These are phyloP conservation scores for Gaeumannomyces sp. DNA, from an alignment of 2,329 filamentous ascomycete genomes.

Conservation along the genomic window DNA sequence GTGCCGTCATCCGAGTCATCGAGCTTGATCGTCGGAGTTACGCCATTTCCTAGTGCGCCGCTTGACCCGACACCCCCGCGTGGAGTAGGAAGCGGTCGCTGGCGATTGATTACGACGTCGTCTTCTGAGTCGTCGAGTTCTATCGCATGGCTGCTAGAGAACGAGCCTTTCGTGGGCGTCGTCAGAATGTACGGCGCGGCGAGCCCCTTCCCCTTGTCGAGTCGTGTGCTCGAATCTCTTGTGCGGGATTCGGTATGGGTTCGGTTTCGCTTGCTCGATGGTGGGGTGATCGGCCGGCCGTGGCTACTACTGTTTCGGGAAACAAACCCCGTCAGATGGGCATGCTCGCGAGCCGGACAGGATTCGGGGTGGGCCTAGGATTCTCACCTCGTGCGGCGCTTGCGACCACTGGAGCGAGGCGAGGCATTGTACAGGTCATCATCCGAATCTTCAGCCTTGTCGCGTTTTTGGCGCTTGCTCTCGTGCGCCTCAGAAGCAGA, in stretches of 20 bases:
- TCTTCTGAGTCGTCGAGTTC: constrained; percentile 5
- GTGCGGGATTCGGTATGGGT: background rate
- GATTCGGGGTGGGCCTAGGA: background rate
- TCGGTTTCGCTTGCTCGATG: constrained; percentile 5
- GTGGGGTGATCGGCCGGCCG: constrained; percentile 3
- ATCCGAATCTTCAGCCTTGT: constrained; percentile 12
- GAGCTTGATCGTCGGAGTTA: constrained; percentile 5
- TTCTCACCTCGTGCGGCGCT: constrained; percentile 6
- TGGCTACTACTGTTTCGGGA: background rate
- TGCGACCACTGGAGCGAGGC: background rate
- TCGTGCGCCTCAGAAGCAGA: constrained; percentile 12
- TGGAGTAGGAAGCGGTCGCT: background rate
- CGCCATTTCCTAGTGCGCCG: background rate
- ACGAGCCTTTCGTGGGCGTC: background rate
- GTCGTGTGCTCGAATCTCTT: background rate
- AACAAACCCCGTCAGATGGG: background rate
- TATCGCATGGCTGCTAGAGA: background rate
- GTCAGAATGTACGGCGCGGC: constrained; percentile 7
- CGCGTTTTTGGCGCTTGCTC: constrained; percentile 19
- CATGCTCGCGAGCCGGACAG: too few relatives aligned
- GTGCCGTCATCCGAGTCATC: constrained; percentile 12
- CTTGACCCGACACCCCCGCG: too few relatives aligned
- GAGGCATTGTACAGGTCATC: constrained; percentile 9
- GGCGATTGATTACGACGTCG: background rate
- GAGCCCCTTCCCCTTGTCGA: constrained; percentile 9